phyloP scores from a whole-genome alignment of 306 rosid species.

The Malus orientalis region DNA sequence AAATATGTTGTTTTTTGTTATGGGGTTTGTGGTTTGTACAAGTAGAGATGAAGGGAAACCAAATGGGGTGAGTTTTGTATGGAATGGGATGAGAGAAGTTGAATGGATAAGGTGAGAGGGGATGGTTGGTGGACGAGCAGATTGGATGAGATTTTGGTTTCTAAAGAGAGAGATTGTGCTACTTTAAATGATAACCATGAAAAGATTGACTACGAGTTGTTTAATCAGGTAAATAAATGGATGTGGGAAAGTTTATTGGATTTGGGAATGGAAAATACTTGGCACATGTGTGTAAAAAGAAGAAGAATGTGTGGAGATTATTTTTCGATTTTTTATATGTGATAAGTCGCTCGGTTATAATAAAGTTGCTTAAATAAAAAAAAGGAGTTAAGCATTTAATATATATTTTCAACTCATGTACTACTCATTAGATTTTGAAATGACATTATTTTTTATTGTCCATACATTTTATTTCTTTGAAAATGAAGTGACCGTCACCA shows the following conservation, averaged over 20 bases:
- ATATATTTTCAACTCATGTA: no score
- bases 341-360: no score
- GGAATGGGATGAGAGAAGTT: constrained; percentile 12
- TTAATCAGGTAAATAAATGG: background rate
- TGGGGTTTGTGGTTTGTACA: constrained; percentile 5
- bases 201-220: background rate
- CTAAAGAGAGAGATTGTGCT: background rate
- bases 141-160: constrained; percentile 15
- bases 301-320: no score
- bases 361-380: no score
- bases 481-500: no score
- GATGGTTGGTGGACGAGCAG: constrained; percentile 45
- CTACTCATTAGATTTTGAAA: no score
- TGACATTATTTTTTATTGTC: no score
- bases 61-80: constrained; percentile 18
- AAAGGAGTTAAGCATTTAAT: no score
- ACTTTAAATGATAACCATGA: constrained; percentile 24
- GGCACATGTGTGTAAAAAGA: background rate
- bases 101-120: constrained; percentile 46
- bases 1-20: background rate
- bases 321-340: no score
- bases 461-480: no score
- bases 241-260: background rate
- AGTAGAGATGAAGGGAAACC: constrained; percentile 10
- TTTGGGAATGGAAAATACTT: background rate